Evolutionary conservation across 2,329 filamentous ascomycete genomes (phyloP).

Genomic region (Coniochaeta prunicola): DNA sequence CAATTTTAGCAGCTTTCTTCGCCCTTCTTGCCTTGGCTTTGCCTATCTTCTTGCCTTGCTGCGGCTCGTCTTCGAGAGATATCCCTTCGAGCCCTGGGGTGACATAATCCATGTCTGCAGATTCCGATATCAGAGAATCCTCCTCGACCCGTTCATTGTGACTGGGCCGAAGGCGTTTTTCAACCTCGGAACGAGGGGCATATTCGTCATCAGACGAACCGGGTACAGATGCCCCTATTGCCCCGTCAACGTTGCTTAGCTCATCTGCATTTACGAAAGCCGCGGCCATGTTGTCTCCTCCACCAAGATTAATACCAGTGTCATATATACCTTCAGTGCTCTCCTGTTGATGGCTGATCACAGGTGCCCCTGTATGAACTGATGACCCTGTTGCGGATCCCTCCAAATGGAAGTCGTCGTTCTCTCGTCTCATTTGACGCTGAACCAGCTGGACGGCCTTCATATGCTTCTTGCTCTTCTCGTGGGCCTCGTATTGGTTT

Average conservation of each 20-base stretch:
- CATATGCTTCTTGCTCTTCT: slow-evolving; percentile 92
- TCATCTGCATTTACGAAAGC: background rate
- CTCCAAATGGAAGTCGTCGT: slow-evolving; percentile 49
- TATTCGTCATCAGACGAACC: slow-evolving; percentile 32
- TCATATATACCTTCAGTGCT: background rate
- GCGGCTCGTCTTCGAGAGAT: slow-evolving; percentile 15
- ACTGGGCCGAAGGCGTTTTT: slow-evolving; percentile 26
- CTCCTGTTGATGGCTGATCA: background rate
- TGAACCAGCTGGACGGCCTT: slow-evolving; percentile 78
- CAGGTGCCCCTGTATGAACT: background rate
- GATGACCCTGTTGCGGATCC: background rate
- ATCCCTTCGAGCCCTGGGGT: slow-evolving; percentile 15
- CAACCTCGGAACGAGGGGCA: slow-evolving; percentile 35
- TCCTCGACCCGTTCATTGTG: background rate
- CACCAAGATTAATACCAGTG: background rate
- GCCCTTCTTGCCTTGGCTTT: slow-evolving; percentile 45
- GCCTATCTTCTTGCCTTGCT: slow-evolving; percentile 33
- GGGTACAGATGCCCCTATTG: slow-evolving; percentile 5
- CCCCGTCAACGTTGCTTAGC: background rate
- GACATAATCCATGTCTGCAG: slow-evolving; percentile 6
- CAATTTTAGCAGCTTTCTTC: slow-evolving; percentile 36
- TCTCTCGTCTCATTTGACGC: slow-evolving; percentile 77
- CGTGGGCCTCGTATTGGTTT: slow-evolving; percentile 83
- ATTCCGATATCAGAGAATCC: slow-evolving; percentile 6
- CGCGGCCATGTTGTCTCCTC: background rate